These are phyloP conservation scores for Westerdykella aurantiaca DNA, from an alignment of 2,329 filamentous ascomycete species.

Conservation along the genomic window DNA sequence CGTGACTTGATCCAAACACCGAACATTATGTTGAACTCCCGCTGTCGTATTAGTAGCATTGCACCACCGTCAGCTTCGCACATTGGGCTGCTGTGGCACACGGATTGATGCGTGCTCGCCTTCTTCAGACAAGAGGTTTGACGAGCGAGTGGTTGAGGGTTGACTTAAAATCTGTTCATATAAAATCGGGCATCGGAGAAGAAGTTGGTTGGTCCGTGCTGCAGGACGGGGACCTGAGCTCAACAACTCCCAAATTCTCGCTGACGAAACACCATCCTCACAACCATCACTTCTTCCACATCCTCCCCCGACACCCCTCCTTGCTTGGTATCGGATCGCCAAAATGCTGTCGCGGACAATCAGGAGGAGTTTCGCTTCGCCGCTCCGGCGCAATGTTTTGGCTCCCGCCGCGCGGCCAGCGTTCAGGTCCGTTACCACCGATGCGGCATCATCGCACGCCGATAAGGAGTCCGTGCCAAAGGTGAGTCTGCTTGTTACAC, in stretches of 20 bases:
- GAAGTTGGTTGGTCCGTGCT: not conserved
- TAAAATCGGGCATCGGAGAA: not conserved
- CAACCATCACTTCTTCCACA: not conserved
- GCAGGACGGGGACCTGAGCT: not conserved
- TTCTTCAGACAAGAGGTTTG: no score
- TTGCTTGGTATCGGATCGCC: conserved; percentile 6
- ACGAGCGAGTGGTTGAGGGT: no score
- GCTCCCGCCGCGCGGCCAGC: conserved; percentile 29
- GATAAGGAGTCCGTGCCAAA: conserved; percentile 68
- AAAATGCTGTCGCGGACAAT: conserved; percentile 39
- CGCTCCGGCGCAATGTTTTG: conserved; percentile 36
- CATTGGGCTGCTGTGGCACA: no score
- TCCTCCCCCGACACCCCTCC: not conserved
- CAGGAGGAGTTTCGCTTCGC: conserved; percentile 36
- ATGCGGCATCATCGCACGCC: conserved; percentile 86
- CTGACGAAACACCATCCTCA: not conserved
- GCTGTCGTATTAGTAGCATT: no score
- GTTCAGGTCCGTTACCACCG: conserved; percentile 77
- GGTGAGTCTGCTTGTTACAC: conserved; percentile 42
- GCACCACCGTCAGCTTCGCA: no score
- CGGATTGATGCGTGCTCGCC: no score
- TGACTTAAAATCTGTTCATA: no score
- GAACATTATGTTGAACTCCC: no score
- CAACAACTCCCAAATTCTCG: not conserved
- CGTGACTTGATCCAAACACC: no score